Evolutionary conservation across 2,329 filamentous ascomycete genomes (phyloP), one percentile per base, ranked within the genome.

Genomic region (Penicillium vulpinum): DNA sequence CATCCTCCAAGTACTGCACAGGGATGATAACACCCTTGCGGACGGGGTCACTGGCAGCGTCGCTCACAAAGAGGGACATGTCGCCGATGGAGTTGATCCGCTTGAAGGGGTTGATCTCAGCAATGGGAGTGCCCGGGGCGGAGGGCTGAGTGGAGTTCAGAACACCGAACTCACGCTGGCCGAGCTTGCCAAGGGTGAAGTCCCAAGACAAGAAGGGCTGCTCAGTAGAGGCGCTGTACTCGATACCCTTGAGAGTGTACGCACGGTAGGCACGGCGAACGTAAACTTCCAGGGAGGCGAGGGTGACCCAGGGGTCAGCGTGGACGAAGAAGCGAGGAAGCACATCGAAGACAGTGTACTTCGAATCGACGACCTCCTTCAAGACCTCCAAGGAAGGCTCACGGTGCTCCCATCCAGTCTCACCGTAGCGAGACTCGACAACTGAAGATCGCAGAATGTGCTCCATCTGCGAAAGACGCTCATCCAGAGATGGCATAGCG

Each of bases 331-430:
- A 99, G 56, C 91, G 87, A 8, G 93, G 90, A 64, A 99, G 78
- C 18, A 99, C 94, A 72, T 99, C 94, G 67, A 97, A 96, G 62
- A 99, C 94, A 40, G 93, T 97, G 81, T 95, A 97, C 80, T 96
- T 96, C 53, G 94, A 97, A 77, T 99, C 94, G 51, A 99, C 91
- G 31, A 99, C 92, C 76, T 99, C 94, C 82, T 96, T 96, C 78
- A 99, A 88, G 62, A 96, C 82, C 22, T 95, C 89, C 52, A 96
- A 80, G 77, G 89, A 91, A 46, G 94, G 94, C 77, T 97, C 90
- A 64, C 94, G 85, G 79, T 99, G 94, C 62, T 97, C 93, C 90
- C 91, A 96, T 50, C 93, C 92, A 59, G 91, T 92, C 83, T 99
- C 94, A 58, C 94, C 94, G 70, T 99, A 99, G 66, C 90, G 88